Conservation (phyloP, 257 asterid genomes). For the Scutellaria barbata region DNA sequence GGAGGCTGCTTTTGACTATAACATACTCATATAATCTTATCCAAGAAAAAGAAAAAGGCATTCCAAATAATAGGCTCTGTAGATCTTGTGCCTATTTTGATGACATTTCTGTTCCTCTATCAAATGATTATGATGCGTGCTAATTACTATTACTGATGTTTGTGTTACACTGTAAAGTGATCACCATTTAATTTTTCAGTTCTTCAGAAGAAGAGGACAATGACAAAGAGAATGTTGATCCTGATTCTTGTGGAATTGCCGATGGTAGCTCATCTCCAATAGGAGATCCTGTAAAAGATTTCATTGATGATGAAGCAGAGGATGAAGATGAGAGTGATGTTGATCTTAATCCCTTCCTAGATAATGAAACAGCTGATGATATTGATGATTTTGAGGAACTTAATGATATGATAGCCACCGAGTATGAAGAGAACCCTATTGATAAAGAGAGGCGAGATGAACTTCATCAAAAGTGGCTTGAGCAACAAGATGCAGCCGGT, state of each 20-base stretch:
- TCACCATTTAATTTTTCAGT: conserved; percentile 49
- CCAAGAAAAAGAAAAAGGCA: neutral
- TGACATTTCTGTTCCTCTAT: conserved; percentile 9
- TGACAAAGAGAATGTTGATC: conserved; percentile 68
- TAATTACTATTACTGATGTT: neutral
- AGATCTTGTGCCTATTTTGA: conserved; percentile 13
- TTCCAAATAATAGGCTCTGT: neutral
- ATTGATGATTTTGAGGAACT: conserved; percentile 75
- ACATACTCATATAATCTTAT: conserved; percentile 5
- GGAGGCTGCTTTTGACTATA: neutral
- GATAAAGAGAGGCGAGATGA: conserved; percentile 79
- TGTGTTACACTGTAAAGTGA: conserved; percentile 15
- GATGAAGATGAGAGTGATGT: conserved; percentile 89
- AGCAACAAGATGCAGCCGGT: conserved; percentile 96
- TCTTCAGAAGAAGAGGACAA: conserved; percentile 82
- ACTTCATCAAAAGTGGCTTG: conserved; percentile 98
- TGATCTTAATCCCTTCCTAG: conserved; percentile 56
- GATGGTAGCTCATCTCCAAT: conserved; percentile 46
- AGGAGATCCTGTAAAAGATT: conserved; percentile 73
- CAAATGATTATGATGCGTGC: conserved; percentile 22
- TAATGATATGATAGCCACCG: conserved; percentile 79
- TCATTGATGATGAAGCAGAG: conserved; percentile 96
- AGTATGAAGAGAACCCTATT: conserved; percentile 58
- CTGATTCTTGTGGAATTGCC: conserved; percentile 41
- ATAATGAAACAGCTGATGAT: conserved; percentile 78